Conservation (phyloP, 2,329 filamentous ascomycete genomes). For the Fusarium transvaalense region DNA sequence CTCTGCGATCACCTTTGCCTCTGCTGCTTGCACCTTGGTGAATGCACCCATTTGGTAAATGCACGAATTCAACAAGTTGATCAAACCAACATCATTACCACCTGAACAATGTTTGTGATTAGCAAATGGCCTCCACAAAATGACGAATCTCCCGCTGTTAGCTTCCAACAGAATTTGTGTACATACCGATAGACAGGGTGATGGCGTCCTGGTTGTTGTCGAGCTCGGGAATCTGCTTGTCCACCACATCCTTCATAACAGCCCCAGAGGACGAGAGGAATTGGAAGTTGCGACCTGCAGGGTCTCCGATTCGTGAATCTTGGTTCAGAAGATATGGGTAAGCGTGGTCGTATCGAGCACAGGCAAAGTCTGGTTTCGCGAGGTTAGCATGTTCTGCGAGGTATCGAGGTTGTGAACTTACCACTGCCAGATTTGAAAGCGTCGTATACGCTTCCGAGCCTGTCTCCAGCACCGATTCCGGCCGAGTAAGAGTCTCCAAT, state of each 20-base stretch:
- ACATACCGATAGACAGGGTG: constrained; percentile 7
- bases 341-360: constrained; percentile 14
- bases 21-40: background rate
- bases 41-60: constrained; percentile 7
- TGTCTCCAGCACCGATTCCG: constrained; percentile 30
- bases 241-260: constrained; percentile 7
- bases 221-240: constrained; percentile 8
- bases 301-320: background rate
- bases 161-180: too few species aligned
- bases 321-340: constrained; percentile 17
- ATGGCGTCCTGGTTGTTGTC: constrained; percentile 10
- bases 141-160: too few species aligned
- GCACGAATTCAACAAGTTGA: background rate
- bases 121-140: too few species aligned
- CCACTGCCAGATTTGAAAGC: background rate
- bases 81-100: constrained; percentile 5
- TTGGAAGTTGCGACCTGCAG: constrained; percentile 7
- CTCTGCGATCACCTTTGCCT: background rate
- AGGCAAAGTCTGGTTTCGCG: background rate
- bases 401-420: background rate
- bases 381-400: background rate
- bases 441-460: background rate
- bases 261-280: constrained; percentile 17
- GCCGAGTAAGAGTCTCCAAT: constrained; percentile 33
- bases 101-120: background rate